Evolutionary conservation across 306 rosid genomes (phyloP).

Genomic region (Morella rubra): DNA sequence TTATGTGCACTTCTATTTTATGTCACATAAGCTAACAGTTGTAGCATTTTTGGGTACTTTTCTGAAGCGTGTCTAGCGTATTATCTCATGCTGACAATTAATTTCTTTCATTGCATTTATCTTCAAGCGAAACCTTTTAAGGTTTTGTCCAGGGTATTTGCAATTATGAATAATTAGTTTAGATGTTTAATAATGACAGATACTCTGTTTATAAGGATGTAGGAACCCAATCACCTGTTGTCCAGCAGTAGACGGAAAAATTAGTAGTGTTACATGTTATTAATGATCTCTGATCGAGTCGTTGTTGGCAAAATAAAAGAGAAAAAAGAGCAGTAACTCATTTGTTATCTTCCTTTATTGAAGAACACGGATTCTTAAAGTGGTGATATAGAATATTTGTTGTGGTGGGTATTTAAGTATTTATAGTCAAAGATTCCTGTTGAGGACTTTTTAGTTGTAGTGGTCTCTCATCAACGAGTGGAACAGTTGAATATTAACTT

Average conservation of each 20-base stretch:
- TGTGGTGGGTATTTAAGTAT: background rate
- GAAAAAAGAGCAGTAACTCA: background rate
- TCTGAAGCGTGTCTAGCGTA: too few relatives aligned
- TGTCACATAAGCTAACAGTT: background rate
- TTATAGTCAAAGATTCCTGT: background rate
- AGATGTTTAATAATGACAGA: background rate
- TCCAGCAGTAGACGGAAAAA: background rate
- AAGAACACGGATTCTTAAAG: background rate
- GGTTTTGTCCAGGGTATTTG: background rate
- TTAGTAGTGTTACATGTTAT: constrained; percentile 5
- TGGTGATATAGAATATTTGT: background rate
- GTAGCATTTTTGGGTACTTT: background rate
- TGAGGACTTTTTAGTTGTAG: background rate
- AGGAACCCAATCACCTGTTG: background rate
- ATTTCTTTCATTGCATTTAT: background rate
- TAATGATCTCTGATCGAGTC: background rate
- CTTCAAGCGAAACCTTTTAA: background rate
- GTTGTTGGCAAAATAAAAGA: background rate
- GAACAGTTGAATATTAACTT: too few relatives aligned
- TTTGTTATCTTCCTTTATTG: background rate
- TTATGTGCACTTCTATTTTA: background rate
- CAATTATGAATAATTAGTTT: background rate
- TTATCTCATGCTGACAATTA: background rate
- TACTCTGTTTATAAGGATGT: background rate
- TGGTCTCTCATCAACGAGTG: too few relatives aligned